phyloP scores from a whole-genome alignment of 108 stramenopile genomes.

The Epithemia pelagica region DNA sequence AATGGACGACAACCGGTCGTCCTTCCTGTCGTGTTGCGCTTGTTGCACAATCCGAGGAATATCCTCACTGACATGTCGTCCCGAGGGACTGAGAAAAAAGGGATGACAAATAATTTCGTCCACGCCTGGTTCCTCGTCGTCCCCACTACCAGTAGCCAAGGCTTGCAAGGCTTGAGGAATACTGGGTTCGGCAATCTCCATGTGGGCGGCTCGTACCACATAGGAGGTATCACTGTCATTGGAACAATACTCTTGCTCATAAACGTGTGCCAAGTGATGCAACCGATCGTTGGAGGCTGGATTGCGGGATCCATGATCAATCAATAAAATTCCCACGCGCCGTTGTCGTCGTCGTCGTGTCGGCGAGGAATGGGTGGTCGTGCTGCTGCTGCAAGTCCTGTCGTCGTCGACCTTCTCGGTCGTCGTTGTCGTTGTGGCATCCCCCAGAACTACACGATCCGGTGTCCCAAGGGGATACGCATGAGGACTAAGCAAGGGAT shows the following conservation, averaged over 20 bases:
- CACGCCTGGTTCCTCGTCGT: conserved; percentile 10
- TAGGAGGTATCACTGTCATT: conserved; percentile 12
- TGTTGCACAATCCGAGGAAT: conserved; percentile 75
- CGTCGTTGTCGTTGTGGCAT: neutral
- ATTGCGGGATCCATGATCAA: conserved; percentile 88
- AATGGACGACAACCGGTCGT: conserved; percentile 28
- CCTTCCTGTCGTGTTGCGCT: conserved; percentile 48
- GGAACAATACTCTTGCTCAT: conserved; percentile 35
- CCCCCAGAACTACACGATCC: conserved; percentile 4
- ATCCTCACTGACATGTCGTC: conserved; percentile 81
- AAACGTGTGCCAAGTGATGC: conserved; percentile 57
- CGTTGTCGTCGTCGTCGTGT: conserved; percentile 1
- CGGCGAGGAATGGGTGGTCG: conserved; percentile 1
- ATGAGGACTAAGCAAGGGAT: conserved; percentile 53
- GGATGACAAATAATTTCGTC: conserved; percentile 84
- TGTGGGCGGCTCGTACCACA: conserved; percentile 81
- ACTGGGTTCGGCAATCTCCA: conserved; percentile 86
- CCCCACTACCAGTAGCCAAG: conserved; percentile 21
- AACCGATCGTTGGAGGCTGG: conserved; percentile 68
- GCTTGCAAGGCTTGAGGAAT: conserved; percentile 62
- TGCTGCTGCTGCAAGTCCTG: neutral
- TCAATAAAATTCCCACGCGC: conserved; percentile 76
- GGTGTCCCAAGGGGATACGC: conserved; percentile 41
- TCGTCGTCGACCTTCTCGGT: neutral
- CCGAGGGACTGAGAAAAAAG: conserved; percentile 77